These are phyloP conservation scores for Grosmannia clavigera DNA, from an alignment of 2,329 filamentous ascomycete genomes.

Conservation along the genomic window DNA sequence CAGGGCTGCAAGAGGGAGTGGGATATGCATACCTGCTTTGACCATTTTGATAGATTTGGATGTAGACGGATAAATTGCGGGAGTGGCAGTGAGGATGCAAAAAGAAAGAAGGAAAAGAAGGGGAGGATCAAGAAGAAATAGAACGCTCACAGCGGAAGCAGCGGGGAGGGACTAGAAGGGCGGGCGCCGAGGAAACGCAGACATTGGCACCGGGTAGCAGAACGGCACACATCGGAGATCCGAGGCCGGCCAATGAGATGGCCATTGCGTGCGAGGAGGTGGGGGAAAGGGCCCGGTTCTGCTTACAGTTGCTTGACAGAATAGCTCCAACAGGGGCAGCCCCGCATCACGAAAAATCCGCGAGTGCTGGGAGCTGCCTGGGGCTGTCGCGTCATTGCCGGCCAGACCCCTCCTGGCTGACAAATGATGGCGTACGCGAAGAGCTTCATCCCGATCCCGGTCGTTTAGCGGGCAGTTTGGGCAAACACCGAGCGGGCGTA, in stretches of 20 bases:
- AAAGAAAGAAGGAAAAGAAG: not conserved
- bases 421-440: not conserved
- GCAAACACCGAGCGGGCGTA: not conserved
- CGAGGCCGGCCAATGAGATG: slow-evolving; percentile 3
- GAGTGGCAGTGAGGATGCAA: not conserved
- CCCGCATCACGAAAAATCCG: slow-evolving; percentile 7
- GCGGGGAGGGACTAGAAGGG: not conserved
- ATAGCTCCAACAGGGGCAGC: not conserved
- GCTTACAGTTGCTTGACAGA: not conserved
- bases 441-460: not conserved
- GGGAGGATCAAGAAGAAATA: not conserved
- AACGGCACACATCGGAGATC: slow-evolving; percentile 10
- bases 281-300: not conserved
- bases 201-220: not conserved
- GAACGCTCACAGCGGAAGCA: slow-evolving; percentile 3
- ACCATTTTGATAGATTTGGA: slow-evolving; percentile 63
- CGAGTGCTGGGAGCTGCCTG: slow-evolving; percentile 1
- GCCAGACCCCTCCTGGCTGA: not conserved
- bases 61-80: not conserved
- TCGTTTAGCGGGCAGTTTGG: not conserved
- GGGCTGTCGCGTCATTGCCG: slow-evolving; percentile 1
- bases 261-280: not conserved
- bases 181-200: not conserved
- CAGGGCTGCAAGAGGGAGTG: not conserved
- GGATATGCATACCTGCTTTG: slow-evolving; percentile 63